These are phyloP conservation scores for Exophiala phaeomuriformis DNA, from an alignment of 2,329 filamentous ascomycete genomes.

Conservation along the genomic window DNA sequence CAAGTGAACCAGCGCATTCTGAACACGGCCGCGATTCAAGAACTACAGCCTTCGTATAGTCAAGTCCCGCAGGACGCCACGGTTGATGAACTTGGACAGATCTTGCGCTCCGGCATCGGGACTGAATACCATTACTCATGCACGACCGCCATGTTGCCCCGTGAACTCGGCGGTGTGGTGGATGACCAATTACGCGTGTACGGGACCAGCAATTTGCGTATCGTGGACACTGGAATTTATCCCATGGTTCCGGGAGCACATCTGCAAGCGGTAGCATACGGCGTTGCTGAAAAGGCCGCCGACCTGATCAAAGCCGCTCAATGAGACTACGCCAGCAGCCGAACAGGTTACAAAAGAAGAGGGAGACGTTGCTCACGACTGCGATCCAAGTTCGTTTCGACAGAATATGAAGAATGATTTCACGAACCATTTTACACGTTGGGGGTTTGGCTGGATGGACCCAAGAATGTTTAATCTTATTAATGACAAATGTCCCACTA, in stretches of 20 bases:
- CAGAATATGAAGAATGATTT: too few species aligned
- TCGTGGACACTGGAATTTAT: constrained; percentile 29
- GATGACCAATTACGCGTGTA: constrained; percentile 29
- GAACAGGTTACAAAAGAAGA: neutral
- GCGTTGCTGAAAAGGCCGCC: constrained; percentile 24
- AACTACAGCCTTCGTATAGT: constrained; percentile 7
- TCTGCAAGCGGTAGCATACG: constrained; percentile 31
- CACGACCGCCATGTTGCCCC: constrained; percentile 36
- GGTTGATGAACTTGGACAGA: constrained; percentile 3
- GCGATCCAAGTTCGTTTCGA: too few species aligned
- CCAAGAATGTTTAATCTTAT: too few species aligned
- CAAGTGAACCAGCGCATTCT: constrained; percentile 27
- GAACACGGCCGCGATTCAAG: neutral
- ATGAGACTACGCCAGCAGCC: neutral
- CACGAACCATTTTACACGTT: too few species aligned
- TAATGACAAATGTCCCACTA: too few species aligned
- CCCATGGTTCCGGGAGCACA: constrained; percentile 34
- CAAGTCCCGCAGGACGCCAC: neutral
- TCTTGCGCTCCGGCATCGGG: constrained; percentile 5
- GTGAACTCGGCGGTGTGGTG: constrained; percentile 35
- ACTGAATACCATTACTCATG: constrained; percentile 21
- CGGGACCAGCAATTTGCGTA: constrained; percentile 30
- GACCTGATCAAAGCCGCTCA: constrained; percentile 18
- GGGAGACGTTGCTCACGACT: too few species aligned
- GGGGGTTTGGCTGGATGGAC: too few species aligned